A percentile compares a stretch with the other conserved stretches of the same genome.
Evolutionary conservation across 1,284 basidiomycete genomes (phyloP).

Genomic region (Cerioporus squamosus): DNA sequence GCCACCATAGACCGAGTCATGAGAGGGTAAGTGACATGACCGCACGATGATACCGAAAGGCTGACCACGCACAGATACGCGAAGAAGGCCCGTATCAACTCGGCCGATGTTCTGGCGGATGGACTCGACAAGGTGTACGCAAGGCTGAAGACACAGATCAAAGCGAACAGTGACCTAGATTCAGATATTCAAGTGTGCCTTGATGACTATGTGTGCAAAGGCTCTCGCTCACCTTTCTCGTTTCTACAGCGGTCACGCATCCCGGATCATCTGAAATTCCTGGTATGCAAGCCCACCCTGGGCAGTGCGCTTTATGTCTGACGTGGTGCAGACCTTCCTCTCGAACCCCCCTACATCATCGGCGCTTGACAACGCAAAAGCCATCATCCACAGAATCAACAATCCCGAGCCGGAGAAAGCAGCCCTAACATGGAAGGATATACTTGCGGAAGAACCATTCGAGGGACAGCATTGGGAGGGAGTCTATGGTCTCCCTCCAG

Average conservation of each 20-base stretch:
- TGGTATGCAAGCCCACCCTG: slow-evolving; percentile 47
- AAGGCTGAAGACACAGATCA: slow-evolving; percentile 52
- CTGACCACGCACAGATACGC: slow-evolving; percentile 38
- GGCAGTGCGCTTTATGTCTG: background rate
- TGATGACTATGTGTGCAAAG: no score
- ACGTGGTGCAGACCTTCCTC: slow-evolving; percentile 54
- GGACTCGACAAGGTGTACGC: slow-evolving; percentile 57
- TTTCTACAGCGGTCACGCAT: slow-evolving; percentile 53
- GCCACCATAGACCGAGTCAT: slow-evolving; percentile 56
- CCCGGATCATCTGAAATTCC: slow-evolving; percentile 71
- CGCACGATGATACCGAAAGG: slow-evolving; percentile 7
- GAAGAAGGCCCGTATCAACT: slow-evolving; percentile 72
- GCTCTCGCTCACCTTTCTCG: background rate
- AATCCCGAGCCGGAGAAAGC: slow-evolving; percentile 48
- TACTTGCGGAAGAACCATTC: slow-evolving; percentile 77
- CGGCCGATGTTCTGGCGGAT: slow-evolving; percentile 58
- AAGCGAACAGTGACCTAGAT: slow-evolving; percentile 61
- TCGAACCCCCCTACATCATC: slow-evolving; percentile 52
- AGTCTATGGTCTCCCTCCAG: slow-evolving; percentile 49
- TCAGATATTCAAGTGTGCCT: slow-evolving; percentile 59
- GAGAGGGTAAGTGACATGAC: slow-evolving; percentile 49
- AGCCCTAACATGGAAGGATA: slow-evolving; percentile 70
- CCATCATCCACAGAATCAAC: slow-evolving; percentile 49
- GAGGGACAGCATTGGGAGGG: slow-evolving; percentile 82
- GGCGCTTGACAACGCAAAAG: slow-evolving; percentile 55